Evolutionary conservation across 176 grass and related monocot genomes (phyloP), one percentile per base, ranked within the genome.

Genomic region (Bothriochloa decipiens): DNA sequence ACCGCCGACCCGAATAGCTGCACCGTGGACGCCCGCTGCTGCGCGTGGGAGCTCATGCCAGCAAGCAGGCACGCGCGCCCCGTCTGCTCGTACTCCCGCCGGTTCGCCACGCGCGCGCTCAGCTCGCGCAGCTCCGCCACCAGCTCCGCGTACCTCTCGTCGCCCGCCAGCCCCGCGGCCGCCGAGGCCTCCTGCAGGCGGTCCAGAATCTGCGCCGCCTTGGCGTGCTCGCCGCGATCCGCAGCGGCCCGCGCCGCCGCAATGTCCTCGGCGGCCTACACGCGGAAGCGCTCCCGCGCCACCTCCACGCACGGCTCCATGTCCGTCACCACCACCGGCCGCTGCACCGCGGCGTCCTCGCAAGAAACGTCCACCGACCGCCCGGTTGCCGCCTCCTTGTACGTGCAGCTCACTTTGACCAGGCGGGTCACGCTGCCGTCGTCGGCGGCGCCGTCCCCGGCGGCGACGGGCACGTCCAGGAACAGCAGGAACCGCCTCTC

Each of bases 231-330:
- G 0, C 87, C 90, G 20, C 61, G 53, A 25, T 92, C 90, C 29
- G 83, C 90, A 1, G 83, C 90, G 2, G 32, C 74, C 4, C 58
- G 78, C 47, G 86, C 90, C 18, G 81, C 86, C 13, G 29, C 77
- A 37, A 92, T 92, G 73, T 83, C 87, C 49, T 92, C 74, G 49
- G 79, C 86, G 0, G 83, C 80, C 61, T 83, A 64, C 74, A 92
- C 58, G 10, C 90, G 79, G 55, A 86, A 29, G 5, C 32, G 33
- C 83, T 89, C 90, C 35, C 87, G 47, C 18, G 80, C 83, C 1
- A 92, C 90, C 72, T 92, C 90, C 45, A 92, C 27, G 15, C 68
- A 80, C 71, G 71, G 71, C 71, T 74, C 71, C 71, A 46, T 29
- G 71, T 45, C 71, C 71, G 22, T 8, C 71, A 29, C 72, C 72